Evolutionary conservation across 2,329 filamentous ascomycete species (phyloP).

Genomic region (Incumbomyces delicatus): DNA sequence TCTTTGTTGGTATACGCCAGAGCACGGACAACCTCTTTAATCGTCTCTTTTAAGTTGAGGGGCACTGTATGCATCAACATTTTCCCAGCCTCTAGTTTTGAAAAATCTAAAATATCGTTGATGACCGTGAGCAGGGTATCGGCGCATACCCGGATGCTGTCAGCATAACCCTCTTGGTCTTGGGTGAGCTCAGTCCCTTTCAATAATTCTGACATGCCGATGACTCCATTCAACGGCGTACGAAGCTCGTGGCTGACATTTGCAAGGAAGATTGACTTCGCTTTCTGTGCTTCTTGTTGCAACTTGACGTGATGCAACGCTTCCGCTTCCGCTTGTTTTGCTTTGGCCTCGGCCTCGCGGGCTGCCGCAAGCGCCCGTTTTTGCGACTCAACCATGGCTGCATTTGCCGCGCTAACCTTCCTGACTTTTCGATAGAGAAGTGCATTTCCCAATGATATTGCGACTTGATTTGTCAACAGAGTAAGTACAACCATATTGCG

Average conservation of each 20-base stretch:
- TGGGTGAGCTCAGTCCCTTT: slow-evolving; percentile 30
- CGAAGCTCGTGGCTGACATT: slow-evolving; percentile 36
- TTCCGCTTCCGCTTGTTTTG: slow-evolving; percentile 44
- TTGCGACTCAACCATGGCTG: slow-evolving; percentile 56
- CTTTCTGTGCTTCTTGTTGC: slow-evolving; percentile 56
- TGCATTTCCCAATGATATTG: slow-evolving; percentile 55
- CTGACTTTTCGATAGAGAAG: slow-evolving; percentile 52
- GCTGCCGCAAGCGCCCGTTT: slow-evolving; percentile 53
- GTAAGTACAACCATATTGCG: slow-evolving; percentile 43
- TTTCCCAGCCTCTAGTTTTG: slow-evolving; percentile 47
- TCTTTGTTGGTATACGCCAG: slow-evolving; percentile 55
- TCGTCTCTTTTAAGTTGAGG: slow-evolving; percentile 62
- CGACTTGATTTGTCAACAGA: slow-evolving; percentile 55
- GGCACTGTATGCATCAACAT: slow-evolving; percentile 65
- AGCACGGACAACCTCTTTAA: slow-evolving; percentile 54
- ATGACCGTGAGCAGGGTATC: slow-evolving; percentile 35
- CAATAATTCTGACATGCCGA: slow-evolving; percentile 34
- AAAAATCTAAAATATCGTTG: slow-evolving; percentile 37
- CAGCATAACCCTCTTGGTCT: slow-evolving; percentile 32
- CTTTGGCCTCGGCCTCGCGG: slow-evolving; percentile 53
- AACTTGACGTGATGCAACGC: slow-evolving; percentile 56
- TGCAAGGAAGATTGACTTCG: slow-evolving; percentile 38
- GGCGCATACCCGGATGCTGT: slow-evolving; percentile 34
- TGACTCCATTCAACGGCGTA: slow-evolving; percentile 34
- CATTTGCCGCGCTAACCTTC: slow-evolving; percentile 53